Evolutionary conservation across 768 basidiomycete species (phyloP), one percentile per base, ranked within the genome.

Genomic region (Agaricus subrufescens): DNA sequence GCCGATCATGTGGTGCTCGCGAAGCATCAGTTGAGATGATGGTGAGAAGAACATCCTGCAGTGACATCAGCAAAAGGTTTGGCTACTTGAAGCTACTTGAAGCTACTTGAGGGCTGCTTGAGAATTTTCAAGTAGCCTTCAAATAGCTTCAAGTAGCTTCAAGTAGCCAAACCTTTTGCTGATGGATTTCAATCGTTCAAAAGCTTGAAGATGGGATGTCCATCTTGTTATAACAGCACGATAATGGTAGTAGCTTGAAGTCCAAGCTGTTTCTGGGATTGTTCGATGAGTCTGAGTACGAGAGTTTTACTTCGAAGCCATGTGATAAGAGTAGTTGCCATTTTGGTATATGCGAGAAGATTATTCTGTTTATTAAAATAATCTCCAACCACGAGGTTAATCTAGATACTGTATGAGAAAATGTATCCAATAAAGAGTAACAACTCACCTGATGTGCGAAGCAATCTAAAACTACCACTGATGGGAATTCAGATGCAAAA

Each of bases 361-460:
- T 8, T n/a, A 23, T 34, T 11, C 29, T 56, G 51, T 1, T 63
- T n/a, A n/a, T 47, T 52, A 15, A 74, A 58, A 40, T 65, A 66
- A 52, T 75, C 71, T 7, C 72, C 71, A 30, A 72, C 68, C 27
- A 72, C 60, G 4, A 74, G 67, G 57, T 73, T 72, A 9, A 31
- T 31, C 31, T 31, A 31, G 10, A 31, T 31, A 31, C 31, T 31
- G 31, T 31, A 31, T 10, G 4, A 31, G 31, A 31, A 31, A 31
- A 31, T 10, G 10, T 31, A 31, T 31, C 31, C 31, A 31, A 31
- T 5, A 31, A 31, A 31, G 31, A 31, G 5, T 31, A 5, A 31
- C 31, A 10, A 31, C 31, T 31, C 31, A 31, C 31, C 10, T 31
- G 31, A 31, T 31, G 31, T 10, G 10, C 31, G 10, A 5, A 31